phyloP scores from a whole-genome alignment of 306 rosid species.

The Citrullus colocynthis region DNA sequence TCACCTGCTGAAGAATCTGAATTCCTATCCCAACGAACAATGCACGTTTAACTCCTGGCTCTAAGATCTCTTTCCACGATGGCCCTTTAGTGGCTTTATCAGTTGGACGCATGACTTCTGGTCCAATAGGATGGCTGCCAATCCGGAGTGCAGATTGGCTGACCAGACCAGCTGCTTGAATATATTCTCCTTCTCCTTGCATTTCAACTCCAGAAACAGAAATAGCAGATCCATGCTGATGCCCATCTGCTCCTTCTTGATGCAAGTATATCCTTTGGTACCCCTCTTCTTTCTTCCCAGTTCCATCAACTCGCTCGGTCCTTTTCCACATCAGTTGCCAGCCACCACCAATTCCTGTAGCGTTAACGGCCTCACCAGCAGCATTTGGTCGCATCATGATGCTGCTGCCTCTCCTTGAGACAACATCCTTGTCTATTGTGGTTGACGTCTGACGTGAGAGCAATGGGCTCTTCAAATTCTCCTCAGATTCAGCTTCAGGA shows the following conservation, averaged over 20 bases:
- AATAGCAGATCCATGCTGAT: conserved; percentile 15
- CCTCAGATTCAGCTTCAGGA: conserved; percentile 18
- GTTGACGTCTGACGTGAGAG: conserved; percentile 19
- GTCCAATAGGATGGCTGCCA: conserved; percentile 12
- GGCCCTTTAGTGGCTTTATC: conserved; percentile 19
- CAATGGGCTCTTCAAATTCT: conserved; percentile 22
- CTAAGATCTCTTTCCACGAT: conserved; percentile 23
- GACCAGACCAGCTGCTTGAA: conserved; percentile 33
- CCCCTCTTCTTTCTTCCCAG: conserved; percentile 25
- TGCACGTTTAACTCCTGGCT: conserved; percentile 31
- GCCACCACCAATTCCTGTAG: conserved; percentile 36
- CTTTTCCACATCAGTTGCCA: conserved; percentile 29
- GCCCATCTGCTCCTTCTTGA: conserved; percentile 16
- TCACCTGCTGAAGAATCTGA: conserved; percentile 33
- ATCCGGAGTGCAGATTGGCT: conserved; percentile 20
- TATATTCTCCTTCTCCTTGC: conserved; percentile 9
- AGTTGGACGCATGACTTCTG: conserved; percentile 13
- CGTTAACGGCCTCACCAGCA: conserved; percentile 13
- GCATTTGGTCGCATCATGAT: background rate
- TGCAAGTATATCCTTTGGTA: conserved; percentile 28
- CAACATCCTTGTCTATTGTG: conserved; percentile 2
- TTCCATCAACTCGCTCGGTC: conserved; percentile 15
- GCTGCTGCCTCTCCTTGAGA: conserved; percentile 6
- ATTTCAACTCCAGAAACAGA: conserved; percentile 16
- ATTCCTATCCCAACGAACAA: conserved; percentile 23